phyloP scores from a whole-genome alignment of 257 asterid genomes.

The Voacanga thouarsii region DNA sequence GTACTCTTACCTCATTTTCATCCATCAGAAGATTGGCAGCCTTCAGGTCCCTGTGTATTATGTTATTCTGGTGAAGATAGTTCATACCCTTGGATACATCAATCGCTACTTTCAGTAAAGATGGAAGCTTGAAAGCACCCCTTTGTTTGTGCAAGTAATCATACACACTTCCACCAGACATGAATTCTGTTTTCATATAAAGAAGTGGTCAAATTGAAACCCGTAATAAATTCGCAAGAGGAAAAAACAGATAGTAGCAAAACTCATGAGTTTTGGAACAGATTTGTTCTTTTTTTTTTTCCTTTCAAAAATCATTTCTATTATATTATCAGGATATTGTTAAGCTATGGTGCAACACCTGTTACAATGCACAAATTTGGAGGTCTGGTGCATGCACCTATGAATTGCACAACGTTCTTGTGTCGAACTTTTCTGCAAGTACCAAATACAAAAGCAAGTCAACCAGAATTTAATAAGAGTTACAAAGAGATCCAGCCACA shows the following conservation, averaged over 20 bases:
- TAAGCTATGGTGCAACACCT: slow-evolving; percentile 41
- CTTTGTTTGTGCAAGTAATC: slow-evolving; percentile 91
- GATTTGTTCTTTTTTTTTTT: background rate
- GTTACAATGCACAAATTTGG: slow-evolving; percentile 93
- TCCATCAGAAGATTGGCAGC: slow-evolving; percentile 98
- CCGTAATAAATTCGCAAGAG: slow-evolving; percentile 6
- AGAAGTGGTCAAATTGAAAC: slow-evolving; percentile 22
- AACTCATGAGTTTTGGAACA: background rate
- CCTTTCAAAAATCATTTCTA: background rate
- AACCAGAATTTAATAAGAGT: slow-evolving; percentile 5
- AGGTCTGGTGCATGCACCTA: slow-evolving; percentile 95
- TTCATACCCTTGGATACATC: slow-evolving; percentile 97
- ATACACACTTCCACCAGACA: slow-evolving; percentile 97
- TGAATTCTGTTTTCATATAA: slow-evolving; percentile 54
- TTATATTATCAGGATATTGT: background rate
- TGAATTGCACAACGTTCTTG: slow-evolving; percentile 94
- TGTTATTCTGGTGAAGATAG: slow-evolving; percentile 96
- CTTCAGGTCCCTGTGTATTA: slow-evolving; percentile 94
- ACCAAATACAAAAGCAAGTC: slow-evolving; percentile 11
- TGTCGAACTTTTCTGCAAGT: slow-evolving; percentile 94
- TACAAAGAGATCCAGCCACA: background rate
- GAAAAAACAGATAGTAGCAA: background rate
- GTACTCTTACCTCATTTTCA: slow-evolving; percentile 75
- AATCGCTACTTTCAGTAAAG: slow-evolving; percentile 83
- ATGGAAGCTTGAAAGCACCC: slow-evolving; percentile 87